Base-by-base conservation (phyloP, 352 stramenopile species). In the Phytophthora tubulina region DNA sequence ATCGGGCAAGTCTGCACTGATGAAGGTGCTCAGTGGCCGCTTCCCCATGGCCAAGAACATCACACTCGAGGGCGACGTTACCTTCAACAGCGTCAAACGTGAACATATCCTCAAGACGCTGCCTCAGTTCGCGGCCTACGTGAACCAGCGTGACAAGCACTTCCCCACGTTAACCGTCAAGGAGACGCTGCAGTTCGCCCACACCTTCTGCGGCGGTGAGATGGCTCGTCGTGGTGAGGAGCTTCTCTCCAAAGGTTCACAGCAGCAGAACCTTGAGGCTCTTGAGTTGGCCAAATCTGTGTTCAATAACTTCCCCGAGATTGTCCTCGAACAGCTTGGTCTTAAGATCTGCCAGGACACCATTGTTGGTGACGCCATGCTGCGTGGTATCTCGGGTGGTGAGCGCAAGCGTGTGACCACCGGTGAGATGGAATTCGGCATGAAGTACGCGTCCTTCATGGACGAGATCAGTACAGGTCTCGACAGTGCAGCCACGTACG, bases 381-480 rank as follows among this genome's bases (percentile, higher is more conserved):
- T 70, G 2, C 80, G 85, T 31, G 86, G 86, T 21, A 68, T 94
- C 27, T 92, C 84, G 1, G 85, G 86, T 44, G 85, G 86, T 6
- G 65, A 72, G 85, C 84, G n/a, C 72, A 68, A 68, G 32, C 60
- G 60, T 4, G 50, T 56, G 50, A 56, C 54, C 3, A 53, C 71
- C 2, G 84, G 82, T 17, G 79, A 92, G 78, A 98, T 99, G 84
- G 73, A 95, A 44, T 86, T 94, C 51, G 78, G 80, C 45, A 73
- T 75, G 41, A 82, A 86, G 65, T 85, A 82, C 60, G 80, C 97
- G 39, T 65, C 85, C n/a, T 85, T 94, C 44, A 86, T 88, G 70
- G 95, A 99, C 73, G 89, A 97, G 79, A 97, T 99, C 64, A 96
- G 85, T 67, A 98, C 93, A 30, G 96, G 96, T 5, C 85, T 99